A percentile compares a stretch with the other conserved stretches of the same genome.
Evolutionary conservation across 306 rosid genomes (phyloP).

Genomic region (Casuarina cunninghamiana): DNA sequence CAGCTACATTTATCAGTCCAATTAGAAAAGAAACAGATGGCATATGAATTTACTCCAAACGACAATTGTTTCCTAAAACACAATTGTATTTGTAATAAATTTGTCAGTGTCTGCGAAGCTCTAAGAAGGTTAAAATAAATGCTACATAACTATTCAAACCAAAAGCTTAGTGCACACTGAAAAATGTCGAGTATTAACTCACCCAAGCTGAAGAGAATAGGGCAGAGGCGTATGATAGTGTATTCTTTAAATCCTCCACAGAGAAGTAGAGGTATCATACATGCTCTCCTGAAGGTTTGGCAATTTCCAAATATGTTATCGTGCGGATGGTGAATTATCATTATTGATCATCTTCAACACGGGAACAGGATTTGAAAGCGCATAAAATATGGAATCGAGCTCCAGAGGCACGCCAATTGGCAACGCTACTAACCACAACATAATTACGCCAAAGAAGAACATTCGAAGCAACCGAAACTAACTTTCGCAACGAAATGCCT

Average conservation of each 20-base stretch:
- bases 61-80: constrained; percentile 5
- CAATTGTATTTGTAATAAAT: not conserved
- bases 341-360: not conserved
- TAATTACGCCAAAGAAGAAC: constrained; percentile 71
- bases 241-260: constrained; percentile 75
- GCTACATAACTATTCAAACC: constrained; percentile 2
- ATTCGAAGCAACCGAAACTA: constrained; percentile 41
- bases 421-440: constrained; percentile 75
- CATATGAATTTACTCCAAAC: not conserved
- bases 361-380: not conserved
- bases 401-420: constrained; percentile 11
- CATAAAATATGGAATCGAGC: not conserved
- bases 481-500: constrained; percentile 38
- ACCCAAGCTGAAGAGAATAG: constrained; percentile 93
- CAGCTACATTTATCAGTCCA: constrained; percentile 5
- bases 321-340: not conserved
- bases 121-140: not conserved
- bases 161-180: constrained; percentile 18
- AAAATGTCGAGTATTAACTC: constrained; percentile 33
- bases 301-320: not conserved
- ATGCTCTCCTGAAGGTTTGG: constrained; percentile 45
- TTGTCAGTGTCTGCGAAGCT: not conserved
- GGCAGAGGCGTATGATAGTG: constrained; percentile 66
- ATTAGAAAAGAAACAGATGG: not conserved
- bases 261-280: constrained; percentile 91